These are phyloP conservation scores for Recurvomyces mirabilis DNA, from an alignment of 495 filamentous ascomycete species.

Conservation along the genomic window DNA sequence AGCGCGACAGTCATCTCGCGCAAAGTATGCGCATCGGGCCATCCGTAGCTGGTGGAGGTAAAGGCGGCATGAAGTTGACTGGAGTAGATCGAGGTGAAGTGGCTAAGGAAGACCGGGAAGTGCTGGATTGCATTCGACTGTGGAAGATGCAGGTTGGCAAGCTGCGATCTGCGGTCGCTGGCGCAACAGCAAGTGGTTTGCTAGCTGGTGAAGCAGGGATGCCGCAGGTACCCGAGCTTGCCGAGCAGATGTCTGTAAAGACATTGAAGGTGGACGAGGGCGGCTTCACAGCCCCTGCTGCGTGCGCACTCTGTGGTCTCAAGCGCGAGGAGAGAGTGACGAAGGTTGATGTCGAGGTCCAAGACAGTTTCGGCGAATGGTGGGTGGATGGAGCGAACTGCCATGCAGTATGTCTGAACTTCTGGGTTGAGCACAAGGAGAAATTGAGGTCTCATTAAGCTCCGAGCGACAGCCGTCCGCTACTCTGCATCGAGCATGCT, in stretches of 20 bases:
- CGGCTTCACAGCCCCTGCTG: slow-evolving; percentile 55
- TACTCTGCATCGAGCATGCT: too few species aligned
- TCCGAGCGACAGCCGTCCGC: too few species aligned
- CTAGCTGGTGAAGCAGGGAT: slow-evolving; percentile 7
- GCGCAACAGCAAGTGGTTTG: slow-evolving; percentile 21
- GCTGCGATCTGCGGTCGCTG: slow-evolving; percentile 46
- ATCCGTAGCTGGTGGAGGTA: slow-evolving; percentile 50
- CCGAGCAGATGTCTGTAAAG: slow-evolving; percentile 48
- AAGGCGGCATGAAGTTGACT: slow-evolving; percentile 78
- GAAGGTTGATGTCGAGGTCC: slow-evolving; percentile 62
- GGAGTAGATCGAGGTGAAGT: slow-evolving; percentile 68
- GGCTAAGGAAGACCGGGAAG: slow-evolving; percentile 78
- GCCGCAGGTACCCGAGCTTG: slow-evolving; percentile 53
- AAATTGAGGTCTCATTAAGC: slow-evolving; percentile 48
- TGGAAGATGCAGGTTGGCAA: slow-evolving; percentile 63
- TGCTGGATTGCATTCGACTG: slow-evolving; percentile 56
- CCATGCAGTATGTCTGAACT: slow-evolving; percentile 58
- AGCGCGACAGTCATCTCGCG: slow-evolving; percentile 72
- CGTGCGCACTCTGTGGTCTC: slow-evolving; percentile 82
- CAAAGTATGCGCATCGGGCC: slow-evolving; percentile 78
- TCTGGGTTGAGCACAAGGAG: slow-evolving; percentile 68
- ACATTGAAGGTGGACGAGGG: slow-evolving; percentile 46
- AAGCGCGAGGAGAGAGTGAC: slow-evolving; percentile 72
- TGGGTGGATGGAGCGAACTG: slow-evolving; percentile 77
- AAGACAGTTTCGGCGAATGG: slow-evolving; percentile 91